phyloP scores from a whole-genome alignment of 2,329 filamentous ascomycete species.

The Aspergillus pseudoglaucus region DNA sequence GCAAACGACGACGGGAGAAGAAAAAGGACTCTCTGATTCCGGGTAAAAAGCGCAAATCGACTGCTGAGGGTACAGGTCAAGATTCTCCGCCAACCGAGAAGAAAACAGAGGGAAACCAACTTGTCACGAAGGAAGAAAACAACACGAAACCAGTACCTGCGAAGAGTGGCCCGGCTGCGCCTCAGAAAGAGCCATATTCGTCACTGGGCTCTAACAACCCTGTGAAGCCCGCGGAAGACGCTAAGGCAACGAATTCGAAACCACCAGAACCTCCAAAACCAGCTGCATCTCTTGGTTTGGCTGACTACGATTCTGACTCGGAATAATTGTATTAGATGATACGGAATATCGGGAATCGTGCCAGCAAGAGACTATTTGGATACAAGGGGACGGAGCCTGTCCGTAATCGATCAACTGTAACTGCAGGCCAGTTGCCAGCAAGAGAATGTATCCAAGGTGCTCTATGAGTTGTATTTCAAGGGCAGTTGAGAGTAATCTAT shows the following conservation, averaged over 20 bases:
- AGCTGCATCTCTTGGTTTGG: slow-evolving; percentile 26
- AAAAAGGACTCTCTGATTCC: slow-evolving; percentile 34
- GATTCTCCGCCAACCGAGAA: slow-evolving; percentile 3
- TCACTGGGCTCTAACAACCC: background rate
- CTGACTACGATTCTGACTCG: slow-evolving; percentile 36
- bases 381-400: background rate
- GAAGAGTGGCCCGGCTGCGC: background rate
- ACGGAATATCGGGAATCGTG: background rate
- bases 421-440: background rate
- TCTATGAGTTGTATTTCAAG: background rate
- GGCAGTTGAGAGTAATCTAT: background rate
- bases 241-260: background rate
- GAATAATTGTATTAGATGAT: slow-evolving; percentile 19
- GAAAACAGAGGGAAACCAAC: slow-evolving; percentile 7
- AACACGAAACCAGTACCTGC: background rate
- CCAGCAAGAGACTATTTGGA: background rate
- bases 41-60: slow-evolving; percentile 40
- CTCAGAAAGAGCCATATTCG: background rate
- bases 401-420: background rate
- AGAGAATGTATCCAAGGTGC: background rate
- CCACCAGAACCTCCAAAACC: slow-evolving; percentile 6
- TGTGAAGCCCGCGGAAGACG: background rate
- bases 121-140: background rate
- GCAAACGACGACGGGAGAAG: slow-evolving; percentile 49
- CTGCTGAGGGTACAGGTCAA: slow-evolving; percentile 13